Conservation (phyloP, 306 rosid species). For the Castanopsis chinensis region DNA sequence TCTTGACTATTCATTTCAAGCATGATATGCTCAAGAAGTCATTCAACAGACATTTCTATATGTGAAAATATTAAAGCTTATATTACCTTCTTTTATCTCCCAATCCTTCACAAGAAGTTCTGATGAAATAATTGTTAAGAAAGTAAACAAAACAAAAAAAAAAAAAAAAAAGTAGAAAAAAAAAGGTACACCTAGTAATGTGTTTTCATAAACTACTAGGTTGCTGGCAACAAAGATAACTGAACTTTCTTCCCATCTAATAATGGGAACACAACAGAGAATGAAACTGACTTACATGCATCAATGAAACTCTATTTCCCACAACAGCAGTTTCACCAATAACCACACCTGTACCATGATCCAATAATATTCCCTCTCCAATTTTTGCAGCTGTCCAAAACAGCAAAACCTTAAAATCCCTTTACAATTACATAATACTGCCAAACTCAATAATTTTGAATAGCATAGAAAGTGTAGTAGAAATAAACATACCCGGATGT, state of each 20-base stretch:
- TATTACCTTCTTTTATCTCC: not conserved
- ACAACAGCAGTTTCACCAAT: constrained; percentile 95
- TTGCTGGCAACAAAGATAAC: not conserved
- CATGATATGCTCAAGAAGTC: not conserved
- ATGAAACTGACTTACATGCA: constrained; percentile 73
- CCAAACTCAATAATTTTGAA: not conserved
- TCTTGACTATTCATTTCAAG: not conserved
- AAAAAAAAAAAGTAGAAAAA: no score
- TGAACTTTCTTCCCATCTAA: not conserved
- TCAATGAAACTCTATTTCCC: constrained; percentile 91
- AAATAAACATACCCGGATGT: constrained; percentile 74
- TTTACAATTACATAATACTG: not conserved
- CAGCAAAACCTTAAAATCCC: not conserved
- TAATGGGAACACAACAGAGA: constrained; percentile 10
- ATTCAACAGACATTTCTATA: not conserved
- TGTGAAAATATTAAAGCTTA: not conserved
- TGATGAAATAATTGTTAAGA: not conserved
- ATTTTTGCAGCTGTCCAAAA: constrained; percentile 66
- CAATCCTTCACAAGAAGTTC: not conserved
- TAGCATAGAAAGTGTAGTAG: not conserved
- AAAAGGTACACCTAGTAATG: no score
- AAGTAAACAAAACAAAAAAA: not conserved
- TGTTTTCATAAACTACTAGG: no score
- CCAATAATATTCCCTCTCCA: constrained; percentile 96
- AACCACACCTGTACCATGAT: constrained; percentile 94